phyloP scores from a whole-genome alignment of 106 monocot genomes.

The Xerophyta viscosa region DNA sequence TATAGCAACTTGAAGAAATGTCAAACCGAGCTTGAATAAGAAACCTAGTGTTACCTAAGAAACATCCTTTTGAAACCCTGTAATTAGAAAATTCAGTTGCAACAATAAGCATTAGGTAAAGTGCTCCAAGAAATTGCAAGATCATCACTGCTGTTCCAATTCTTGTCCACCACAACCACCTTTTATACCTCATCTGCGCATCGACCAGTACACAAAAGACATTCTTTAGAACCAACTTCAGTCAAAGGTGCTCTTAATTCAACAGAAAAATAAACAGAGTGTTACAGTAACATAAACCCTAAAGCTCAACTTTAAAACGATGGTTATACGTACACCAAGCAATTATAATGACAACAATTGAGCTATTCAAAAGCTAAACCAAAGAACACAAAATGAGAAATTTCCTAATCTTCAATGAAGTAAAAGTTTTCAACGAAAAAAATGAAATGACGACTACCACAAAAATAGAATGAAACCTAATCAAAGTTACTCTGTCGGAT shows the following conservation, averaged over 20 bases:
- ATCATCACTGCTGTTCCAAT: slow-evolving; percentile 59
- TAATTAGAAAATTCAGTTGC: slow-evolving; percentile 41
- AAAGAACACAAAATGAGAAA: too few species aligned
- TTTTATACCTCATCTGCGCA: slow-evolving; percentile 60
- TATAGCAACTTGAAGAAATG: too few species aligned
- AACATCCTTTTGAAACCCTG: slow-evolving; percentile 29
- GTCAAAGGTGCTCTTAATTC: background rate
- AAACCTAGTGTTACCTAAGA: slow-evolving; percentile 33
- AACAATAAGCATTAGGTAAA: slow-evolving; percentile 52
- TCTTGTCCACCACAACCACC: slow-evolving; percentile 98
- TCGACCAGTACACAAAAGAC: background rate
- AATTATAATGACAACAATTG: too few species aligned
- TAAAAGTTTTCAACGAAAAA: too few species aligned
- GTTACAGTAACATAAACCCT: too few species aligned
- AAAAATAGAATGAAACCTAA: too few species aligned
- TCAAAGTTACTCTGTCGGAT: too few species aligned
- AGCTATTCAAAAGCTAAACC: too few species aligned
- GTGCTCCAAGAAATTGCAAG: slow-evolving; percentile 51
- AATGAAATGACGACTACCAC: too few species aligned
- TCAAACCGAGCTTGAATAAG: background rate
- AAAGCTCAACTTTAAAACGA: too few species aligned
- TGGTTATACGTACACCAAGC: too few species aligned
- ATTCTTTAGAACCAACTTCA: background rate
- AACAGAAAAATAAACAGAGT: background rate
- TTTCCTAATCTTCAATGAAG: too few species aligned